These are phyloP conservation scores for Flaveria linearis DNA, from an alignment of 129 eudicot species.

Conservation along the genomic window DNA sequence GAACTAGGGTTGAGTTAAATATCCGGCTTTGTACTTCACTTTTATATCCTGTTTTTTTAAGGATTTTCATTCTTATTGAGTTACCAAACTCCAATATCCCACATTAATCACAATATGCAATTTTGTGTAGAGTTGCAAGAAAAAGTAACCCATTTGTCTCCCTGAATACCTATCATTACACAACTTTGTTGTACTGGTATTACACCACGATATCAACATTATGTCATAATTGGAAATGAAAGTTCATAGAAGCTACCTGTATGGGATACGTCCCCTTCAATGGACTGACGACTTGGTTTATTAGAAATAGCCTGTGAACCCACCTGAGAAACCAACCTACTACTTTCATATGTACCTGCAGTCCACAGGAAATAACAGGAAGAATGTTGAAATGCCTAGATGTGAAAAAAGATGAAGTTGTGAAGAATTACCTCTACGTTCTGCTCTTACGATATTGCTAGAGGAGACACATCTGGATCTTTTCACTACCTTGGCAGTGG, in stretches of 20 bases:
- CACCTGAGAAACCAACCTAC: slow-evolving; percentile 22
- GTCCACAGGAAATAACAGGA: slow-evolving; percentile 6
- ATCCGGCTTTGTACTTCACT: neutral
- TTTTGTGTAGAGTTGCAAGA: neutral
- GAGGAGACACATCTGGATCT: slow-evolving; percentile 25
- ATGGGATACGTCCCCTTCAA: slow-evolving; percentile 1
- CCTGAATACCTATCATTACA: neutral
- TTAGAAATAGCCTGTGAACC: slow-evolving; percentile 24
- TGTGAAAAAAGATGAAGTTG: slow-evolving; percentile 9
- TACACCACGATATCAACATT: neutral
- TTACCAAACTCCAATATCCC: neutral
- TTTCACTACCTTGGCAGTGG: slow-evolving; percentile 31
- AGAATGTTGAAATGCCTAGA: neutral
- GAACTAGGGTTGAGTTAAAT: neutral
- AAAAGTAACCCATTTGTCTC: neutral
- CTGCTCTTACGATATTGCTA: slow-evolving; percentile 28
- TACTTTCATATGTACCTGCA: slow-evolving; percentile 30
- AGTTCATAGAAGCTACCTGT: slow-evolving; percentile 21
- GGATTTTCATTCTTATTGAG: neutral
- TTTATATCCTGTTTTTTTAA: neutral
- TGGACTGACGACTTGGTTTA: slow-evolving; percentile 19
- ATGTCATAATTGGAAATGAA: neutral
- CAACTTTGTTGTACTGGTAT: neutral
- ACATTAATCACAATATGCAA: neutral
- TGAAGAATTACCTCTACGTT: slow-evolving; percentile 35